Conservation (phyloP, 805 yeast genomes). For the Wickerhamiella spandovensis region DNA sequence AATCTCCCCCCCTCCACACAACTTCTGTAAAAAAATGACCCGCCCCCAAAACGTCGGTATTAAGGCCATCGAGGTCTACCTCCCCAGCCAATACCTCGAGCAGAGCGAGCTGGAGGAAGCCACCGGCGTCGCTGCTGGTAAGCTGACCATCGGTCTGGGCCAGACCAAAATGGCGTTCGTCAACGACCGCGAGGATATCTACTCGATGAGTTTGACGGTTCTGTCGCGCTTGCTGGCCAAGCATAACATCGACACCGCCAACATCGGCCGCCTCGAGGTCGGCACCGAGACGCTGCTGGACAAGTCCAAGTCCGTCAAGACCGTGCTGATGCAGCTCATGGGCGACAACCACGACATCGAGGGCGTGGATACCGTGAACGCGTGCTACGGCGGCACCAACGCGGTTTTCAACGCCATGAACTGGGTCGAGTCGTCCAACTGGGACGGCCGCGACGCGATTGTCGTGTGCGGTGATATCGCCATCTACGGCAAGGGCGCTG, state of each 20-base stretch:
- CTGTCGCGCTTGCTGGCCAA: slow-evolving; percentile 62
- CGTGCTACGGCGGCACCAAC: slow-evolving; percentile 97
- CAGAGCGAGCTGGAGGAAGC: slow-evolving; percentile 76
- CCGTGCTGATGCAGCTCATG: slow-evolving; percentile 88
- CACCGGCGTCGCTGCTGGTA: slow-evolving; percentile 84
- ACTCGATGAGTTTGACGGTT: slow-evolving; percentile 88
- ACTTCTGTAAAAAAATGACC: slow-evolving; percentile 9
- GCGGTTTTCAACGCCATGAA: slow-evolving; percentile 87
- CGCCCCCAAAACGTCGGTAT: slow-evolving; percentile 83
- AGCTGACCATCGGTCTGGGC: slow-evolving; percentile 96
- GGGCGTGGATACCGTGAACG: slow-evolving; percentile 92
- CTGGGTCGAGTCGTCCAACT: slow-evolving; percentile 90
- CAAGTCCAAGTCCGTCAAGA: slow-evolving; percentile 92
- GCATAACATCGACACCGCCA: slow-evolving; percentile 66
- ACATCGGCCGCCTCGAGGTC: slow-evolving; percentile 89
- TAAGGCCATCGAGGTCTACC: slow-evolving; percentile 86
- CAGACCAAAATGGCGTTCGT: slow-evolving; percentile 97
- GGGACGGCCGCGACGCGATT: slow-evolving; percentile 98
- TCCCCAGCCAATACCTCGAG: slow-evolving; percentile 69
- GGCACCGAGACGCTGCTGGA: slow-evolving; percentile 96
- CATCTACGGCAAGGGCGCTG: slow-evolving; percentile 90
- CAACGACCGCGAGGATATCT: slow-evolving; percentile 93
- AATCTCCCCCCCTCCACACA: background rate
- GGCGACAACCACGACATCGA: slow-evolving; percentile 83
- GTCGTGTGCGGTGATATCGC: slow-evolving; percentile 98